Percentiles rank a stretch among this genome's conserved stretches.
Evolutionary conservation across 1,139 yeast species (phyloP).

Genomic region (Suzukiozyma palmioleophila): DNA sequence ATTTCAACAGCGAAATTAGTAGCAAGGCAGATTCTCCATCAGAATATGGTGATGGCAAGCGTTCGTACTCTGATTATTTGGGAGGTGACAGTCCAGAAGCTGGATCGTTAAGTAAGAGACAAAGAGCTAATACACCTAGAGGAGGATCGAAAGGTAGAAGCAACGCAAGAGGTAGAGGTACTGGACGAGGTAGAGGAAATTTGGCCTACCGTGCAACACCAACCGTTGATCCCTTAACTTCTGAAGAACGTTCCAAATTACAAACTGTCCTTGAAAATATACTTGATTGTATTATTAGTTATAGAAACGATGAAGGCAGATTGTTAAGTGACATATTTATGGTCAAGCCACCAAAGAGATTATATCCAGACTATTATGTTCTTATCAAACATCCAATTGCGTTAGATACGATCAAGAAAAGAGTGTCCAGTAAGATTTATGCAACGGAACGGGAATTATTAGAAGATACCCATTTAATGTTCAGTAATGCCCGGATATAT

Average conservation of each 20-base stretch:
- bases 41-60: conserved; percentile 7
- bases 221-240: conserved; percentile 32
- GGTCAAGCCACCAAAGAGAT: conserved; percentile 63
- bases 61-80: conserved; percentile 7
- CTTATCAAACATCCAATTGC: conserved; percentile 81
- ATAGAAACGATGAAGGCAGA: conserved; percentile 39
- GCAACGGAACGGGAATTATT: conserved; percentile 54
- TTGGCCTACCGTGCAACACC: conserved; percentile 33
- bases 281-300: conserved; percentile 40
- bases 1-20: conserved; percentile 6
- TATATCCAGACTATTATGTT: conserved; percentile 85
- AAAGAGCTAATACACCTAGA: conserved; percentile 27
- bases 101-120: conserved; percentile 19
- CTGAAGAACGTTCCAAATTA: conserved; percentile 41
- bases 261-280: conserved; percentile 39
- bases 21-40: conserved; percentile 10
- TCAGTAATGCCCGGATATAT: conserved; percentile 78
- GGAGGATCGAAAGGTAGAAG: conserved; percentile 14
- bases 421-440: conserved; percentile 53
- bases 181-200: conserved; percentile 24
- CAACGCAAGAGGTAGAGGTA: conserved; percentile 23
- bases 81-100: conserved; percentile 7
- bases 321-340: conserved; percentile 58
- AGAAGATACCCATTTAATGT: conserved; percentile 73
- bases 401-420: conserved; percentile 59